Evolutionary conservation across 2,329 filamentous ascomycete species (phyloP).

Genomic region (Pseudocercospora ulei): DNA sequence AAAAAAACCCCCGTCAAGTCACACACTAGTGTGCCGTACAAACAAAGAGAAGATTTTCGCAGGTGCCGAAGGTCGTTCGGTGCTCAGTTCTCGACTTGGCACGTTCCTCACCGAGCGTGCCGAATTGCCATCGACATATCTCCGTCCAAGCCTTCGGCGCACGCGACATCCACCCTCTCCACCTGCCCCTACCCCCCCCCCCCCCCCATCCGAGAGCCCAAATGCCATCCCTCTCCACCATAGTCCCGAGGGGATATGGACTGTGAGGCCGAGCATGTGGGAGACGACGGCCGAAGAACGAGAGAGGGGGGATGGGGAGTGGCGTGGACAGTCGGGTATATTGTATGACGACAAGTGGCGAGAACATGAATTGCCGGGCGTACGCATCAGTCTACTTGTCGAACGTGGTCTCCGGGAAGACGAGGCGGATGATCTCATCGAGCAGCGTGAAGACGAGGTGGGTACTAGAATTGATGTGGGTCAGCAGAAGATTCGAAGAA

Average conservation of each 20-base stretch:
- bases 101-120: slow-evolving; percentile 54
- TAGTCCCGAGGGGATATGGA: slow-evolving; percentile 52
- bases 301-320: too few species aligned
- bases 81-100: too few species aligned
- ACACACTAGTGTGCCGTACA: too few species aligned
- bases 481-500: slow-evolving; percentile 21
- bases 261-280: slow-evolving; percentile 47
- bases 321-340: too few species aligned
- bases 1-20: too few species aligned
- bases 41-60: too few species aligned
- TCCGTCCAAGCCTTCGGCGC: slow-evolving; percentile 50
- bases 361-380: background rate
- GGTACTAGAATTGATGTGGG: slow-evolving; percentile 34
- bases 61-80: too few species aligned
- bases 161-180: slow-evolving; percentile 56
- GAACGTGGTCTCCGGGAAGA: slow-evolving; percentile 35
- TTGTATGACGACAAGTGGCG: background rate
- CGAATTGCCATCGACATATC: slow-evolving; percentile 50
- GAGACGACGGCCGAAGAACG: slow-evolving; percentile 45
- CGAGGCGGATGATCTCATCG: slow-evolving; percentile 41
- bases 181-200: too few species aligned
- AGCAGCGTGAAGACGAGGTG: slow-evolving; percentile 45
- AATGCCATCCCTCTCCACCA: slow-evolving; percentile 54
- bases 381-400: too few species aligned
- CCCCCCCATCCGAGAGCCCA: slow-evolving; percentile 43